Conservation (phyloP, 2,329 filamentous ascomycete genomes). For the Knufia fluminis region DNA sequence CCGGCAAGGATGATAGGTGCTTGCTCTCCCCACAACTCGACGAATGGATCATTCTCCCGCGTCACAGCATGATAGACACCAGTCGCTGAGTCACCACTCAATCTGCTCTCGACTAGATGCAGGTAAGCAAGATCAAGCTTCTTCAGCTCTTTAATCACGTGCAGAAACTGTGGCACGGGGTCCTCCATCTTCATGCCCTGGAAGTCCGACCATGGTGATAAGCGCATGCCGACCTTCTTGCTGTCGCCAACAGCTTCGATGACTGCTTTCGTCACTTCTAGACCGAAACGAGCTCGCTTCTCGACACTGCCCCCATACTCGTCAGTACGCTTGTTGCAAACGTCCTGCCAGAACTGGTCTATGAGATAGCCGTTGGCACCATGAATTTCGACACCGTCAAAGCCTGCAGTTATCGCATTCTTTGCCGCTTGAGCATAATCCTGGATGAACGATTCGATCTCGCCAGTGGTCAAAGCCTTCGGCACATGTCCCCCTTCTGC, state of each 20-base stretch:
- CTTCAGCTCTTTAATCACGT: conserved; percentile 46
- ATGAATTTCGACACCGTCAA: conserved; percentile 47
- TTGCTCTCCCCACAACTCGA: conserved; percentile 34
- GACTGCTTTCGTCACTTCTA: conserved; percentile 42
- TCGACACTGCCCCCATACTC: conserved; percentile 43
- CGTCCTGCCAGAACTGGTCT: conserved; percentile 42
- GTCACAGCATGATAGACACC: conserved; percentile 3
- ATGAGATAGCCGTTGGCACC: conserved; percentile 42
- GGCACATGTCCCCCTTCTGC: conserved; percentile 18
- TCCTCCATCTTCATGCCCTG: conserved; percentile 50
- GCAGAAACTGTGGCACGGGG: conserved; percentile 53
- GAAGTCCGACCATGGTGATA: conserved; percentile 37
- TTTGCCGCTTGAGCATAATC: conserved; percentile 40
- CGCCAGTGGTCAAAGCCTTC: conserved; percentile 28
- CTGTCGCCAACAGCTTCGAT: conserved; percentile 34
- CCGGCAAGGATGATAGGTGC: conserved; percentile 43
- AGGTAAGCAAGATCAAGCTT: conserved; percentile 48
- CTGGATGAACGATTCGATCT: conserved; percentile 34
- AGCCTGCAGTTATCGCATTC: conserved; percentile 47
- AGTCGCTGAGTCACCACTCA: conserved; percentile 23
- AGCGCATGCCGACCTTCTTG: conserved; percentile 36
- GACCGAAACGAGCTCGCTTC: conserved; percentile 44
- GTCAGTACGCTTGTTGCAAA: conserved; percentile 41
- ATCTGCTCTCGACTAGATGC: conserved; percentile 52
- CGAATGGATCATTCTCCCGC: conserved; percentile 6